Conservation (phyloP, 2,329 filamentous ascomycete species). For the Beauveria sp. region DNA sequence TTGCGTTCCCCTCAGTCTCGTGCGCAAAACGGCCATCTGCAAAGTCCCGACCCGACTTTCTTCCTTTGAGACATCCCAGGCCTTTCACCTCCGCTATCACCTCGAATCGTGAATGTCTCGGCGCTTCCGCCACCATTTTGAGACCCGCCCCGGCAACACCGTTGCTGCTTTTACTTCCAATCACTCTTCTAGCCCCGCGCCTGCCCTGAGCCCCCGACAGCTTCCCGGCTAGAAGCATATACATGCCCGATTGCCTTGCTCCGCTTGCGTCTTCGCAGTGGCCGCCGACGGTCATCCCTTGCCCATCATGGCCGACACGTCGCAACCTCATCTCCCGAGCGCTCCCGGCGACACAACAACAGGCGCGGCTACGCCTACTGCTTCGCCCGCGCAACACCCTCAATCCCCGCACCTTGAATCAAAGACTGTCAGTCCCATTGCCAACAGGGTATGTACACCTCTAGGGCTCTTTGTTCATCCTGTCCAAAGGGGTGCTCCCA, state of each 20-base stretch:
- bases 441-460: slow-evolving; percentile 16
- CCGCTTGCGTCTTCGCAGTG: not conserved
- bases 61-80: slow-evolving; percentile 5
- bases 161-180: not conserved
- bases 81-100: not conserved
- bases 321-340: not conserved
- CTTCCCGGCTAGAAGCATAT: not conserved
- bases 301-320: not conserved
- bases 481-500: slow-evolving; percentile 1
- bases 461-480: slow-evolving; percentile 15
- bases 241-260: not conserved
- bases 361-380: not conserved
- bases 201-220: not conserved
- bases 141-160: slow-evolving; percentile 1
- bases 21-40: not conserved
- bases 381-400: not conserved
- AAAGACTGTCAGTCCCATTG: slow-evolving; percentile 11
- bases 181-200: not conserved
- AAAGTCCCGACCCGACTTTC: not conserved
- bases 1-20: not conserved
- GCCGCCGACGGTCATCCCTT: not conserved
- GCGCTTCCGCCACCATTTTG: not conserved
- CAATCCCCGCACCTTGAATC: not conserved
- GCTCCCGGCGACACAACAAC: not conserved
- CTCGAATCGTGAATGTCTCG: slow-evolving; percentile 10